Base-by-base conservation (phyloP, 176 grass and related monocot genomes). In the Canna indica region DNA sequence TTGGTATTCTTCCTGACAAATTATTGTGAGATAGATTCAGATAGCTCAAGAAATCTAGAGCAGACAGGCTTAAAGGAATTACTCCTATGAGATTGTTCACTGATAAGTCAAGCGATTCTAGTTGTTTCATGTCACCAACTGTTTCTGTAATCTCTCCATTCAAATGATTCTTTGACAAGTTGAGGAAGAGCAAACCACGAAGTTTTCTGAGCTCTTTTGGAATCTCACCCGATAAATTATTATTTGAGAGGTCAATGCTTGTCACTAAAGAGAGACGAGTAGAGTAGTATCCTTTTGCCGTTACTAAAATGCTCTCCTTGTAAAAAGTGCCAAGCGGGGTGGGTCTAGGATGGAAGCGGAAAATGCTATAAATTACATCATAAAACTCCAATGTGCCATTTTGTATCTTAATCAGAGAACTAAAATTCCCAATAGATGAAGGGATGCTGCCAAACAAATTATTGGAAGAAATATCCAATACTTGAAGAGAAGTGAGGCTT, bases 11-110 rank as follows among this genome's bases (percentile, higher is more conserved):
- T 59, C 71, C 69, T 0, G 2, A 30, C 12, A 73, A 56, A 14
- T 41, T 30, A 27, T 73, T 60, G 5, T 73, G 22, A 7, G 70
- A 73, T 22, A 73, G 54, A 39, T 73, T 73, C 70, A 73, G 41
- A 20, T 27, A 11, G 20, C 13, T 29, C 16, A 41, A 9, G 34
- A 36, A 73, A 59, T 53, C 7, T 27, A 73, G 9, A 34, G 48
- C 4, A 25, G 53, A 73, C 3, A 73, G 16, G 53, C 53, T 59
- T 0, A 18, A 29, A 59, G 71, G 71, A 27, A 73, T 73, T 12
- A 38, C 30, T 17, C 53, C 71, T 5, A 3, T 38, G 15, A 73
- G 53, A 41, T 58, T 39, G 71, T 73, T 73, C 3, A 35, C 27
- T 9, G 71, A 73, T 27, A 73, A 36, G 34, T 73, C 71, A 17